Evolutionary conservation across 768 basidiomycete species (phyloP).

Genomic region (Termitomyces sp.): DNA sequence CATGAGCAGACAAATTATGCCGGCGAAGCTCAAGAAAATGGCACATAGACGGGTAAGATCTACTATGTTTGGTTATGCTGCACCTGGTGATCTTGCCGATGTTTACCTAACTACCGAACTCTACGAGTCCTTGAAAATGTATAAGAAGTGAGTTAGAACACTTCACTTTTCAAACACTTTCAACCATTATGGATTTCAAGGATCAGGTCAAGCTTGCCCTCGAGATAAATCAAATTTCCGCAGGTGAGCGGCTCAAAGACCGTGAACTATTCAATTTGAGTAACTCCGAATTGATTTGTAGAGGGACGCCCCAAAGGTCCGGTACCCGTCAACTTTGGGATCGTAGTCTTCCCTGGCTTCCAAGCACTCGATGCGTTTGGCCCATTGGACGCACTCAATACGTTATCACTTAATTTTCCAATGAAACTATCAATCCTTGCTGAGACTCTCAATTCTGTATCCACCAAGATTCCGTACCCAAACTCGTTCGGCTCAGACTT

Average conservation of each 20-base stretch:
- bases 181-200: neutral
- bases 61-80: neutral
- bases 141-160: neutral
- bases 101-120: neutral
- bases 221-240: neutral
- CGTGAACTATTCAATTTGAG: neutral
- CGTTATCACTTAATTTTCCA: slow-evolving; percentile 14
- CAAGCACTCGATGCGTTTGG: slow-evolving; percentile 28
- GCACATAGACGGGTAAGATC: neutral
- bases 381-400: slow-evolving; percentile 25
- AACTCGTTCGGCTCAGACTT: slow-evolving; percentile 5
- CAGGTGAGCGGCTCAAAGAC: neutral
- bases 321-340: slow-evolving; percentile 15
- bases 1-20: neutral
- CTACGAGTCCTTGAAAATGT: neutral
- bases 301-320: slow-evolving; percentile 11
- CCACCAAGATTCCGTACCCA: slow-evolving; percentile 13
- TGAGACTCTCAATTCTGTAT: slow-evolving; percentile 20
- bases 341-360: slow-evolving; percentile 26
- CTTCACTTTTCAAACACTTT: neutral
- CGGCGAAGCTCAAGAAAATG: neutral
- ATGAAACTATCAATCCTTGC: slow-evolving; percentile 23
- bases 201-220: neutral
- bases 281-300: neutral
- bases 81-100: neutral